A percentile compares a stretch with the other conserved stretches of the same genome.
These are phyloP conservation scores for Lipomyces kockii DNA, from an alignment of 805 yeast species.

Conservation along the genomic window DNA sequence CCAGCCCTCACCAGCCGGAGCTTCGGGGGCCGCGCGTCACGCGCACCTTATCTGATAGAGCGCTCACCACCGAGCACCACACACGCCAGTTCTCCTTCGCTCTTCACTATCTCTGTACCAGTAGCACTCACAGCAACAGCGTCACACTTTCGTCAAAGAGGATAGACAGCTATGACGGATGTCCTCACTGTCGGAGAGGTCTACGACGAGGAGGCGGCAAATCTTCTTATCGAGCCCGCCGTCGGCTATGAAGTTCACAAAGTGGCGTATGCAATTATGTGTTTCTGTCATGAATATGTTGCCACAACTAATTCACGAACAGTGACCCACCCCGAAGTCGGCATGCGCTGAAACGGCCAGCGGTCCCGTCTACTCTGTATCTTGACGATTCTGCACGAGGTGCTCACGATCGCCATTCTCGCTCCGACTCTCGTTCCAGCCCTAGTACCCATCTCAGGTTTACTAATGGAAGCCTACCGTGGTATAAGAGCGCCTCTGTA, in stretches of 20 bases:
- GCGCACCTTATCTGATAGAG: no score
- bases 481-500: slow-evolving; percentile 30
- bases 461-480: neutral
- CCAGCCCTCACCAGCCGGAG: no score
- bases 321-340: slow-evolving; percentile 1
- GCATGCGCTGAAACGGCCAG: slow-evolving; percentile 1
- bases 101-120: neutral
- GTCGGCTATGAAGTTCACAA: neutral
- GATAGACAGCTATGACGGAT: neutral
- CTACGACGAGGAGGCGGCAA: slow-evolving; percentile 27
- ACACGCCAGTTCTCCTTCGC: neutral
- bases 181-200: neutral
- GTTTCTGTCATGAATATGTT: neutral
- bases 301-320: neutral
- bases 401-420: neutral
- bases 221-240: slow-evolving; percentile 21
- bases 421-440: neutral
- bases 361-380: neutral
- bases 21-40: no score
- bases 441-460: neutral
- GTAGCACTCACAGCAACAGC: neutral
- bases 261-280: neutral
- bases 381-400: neutral
- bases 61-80: no score
- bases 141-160: neutral